Base-by-base conservation (phyloP, 768 basidiomycete genomes). In the Tephrocybe sp. region DNA sequence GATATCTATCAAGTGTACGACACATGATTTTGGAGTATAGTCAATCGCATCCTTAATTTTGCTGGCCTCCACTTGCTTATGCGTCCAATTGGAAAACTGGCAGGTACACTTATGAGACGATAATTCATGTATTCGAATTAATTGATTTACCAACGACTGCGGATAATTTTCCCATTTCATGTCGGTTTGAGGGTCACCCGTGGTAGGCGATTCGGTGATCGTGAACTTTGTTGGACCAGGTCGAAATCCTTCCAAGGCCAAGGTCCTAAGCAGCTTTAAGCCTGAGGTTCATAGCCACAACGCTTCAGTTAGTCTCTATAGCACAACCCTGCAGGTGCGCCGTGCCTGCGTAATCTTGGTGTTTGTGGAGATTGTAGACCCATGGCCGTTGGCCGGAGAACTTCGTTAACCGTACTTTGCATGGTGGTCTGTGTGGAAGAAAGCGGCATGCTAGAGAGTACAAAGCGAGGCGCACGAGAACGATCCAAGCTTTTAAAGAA, bases 31-130 rank as follows among this genome's bases (percentile, higher is more conserved):
- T n/a, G n/a, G n/a, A n/a, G n/a, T n/a, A n/a, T n/a, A n/a, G n/a
- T n/a, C n/a, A n/a, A n/a, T n/a, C n/a, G n/a, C n/a, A n/a, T n/a
- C n/a, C n/a, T n/a, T n/a, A n/a, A 76, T 73, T 46, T 60, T 56
- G 39, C 71, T 71, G 41, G 65, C 60, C 0, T 34, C 0, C 16
- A 74, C 68, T 45, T 73, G 73, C 32, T 53, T 61, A 8, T 53
- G 53, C 1, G 65, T 74, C 75, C 74, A 74, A 44, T 74, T 76
- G 39, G 67, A 66, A 41, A 76, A 76, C 33, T 65, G 32, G 10
- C 3, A 26, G 26, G 7, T 4, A 26, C n/a, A 49, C 13, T 10
- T 9, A 23, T 13, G 19, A 30, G 20, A 32, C 1, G 19, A 23
- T 22, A 7, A n/a, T 46, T 26, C 30, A 13, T 16, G 17, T 22